Evolutionary conservation across 75 land plant species (phyloP), one percentile per base, ranked within the genome.

Genomic region (Pseudotsuga menziesii): DNA sequence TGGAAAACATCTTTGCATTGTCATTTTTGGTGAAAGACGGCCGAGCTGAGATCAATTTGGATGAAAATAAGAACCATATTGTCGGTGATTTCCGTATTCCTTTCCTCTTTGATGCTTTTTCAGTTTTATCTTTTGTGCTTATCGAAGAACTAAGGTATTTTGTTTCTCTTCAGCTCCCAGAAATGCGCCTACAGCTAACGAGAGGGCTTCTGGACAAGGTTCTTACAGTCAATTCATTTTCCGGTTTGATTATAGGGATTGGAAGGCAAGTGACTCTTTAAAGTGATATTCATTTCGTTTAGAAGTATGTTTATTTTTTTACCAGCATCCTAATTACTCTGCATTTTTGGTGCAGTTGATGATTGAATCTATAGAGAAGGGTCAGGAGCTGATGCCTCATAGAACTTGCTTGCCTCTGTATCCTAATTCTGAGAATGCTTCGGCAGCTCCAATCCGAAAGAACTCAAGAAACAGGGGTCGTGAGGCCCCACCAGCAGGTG

Each of bases 1-100:
- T 96, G 25, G 98, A 96, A 80, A 96, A 96, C 72, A 85, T 96
- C 58, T 96, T 96, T 79, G 91, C 90, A 16, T 80, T 96, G 56
- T 96, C 98, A 7, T 96, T 96, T 79, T 79, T 96, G 55, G 91
- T 94, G 20, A 96, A 96, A 81, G 98, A 96, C 86, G 98, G 98
- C 14, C 80, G 98, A 44, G 94, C 74, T 58, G 82, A 83, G 66
- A 91, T 96, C 27, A 76, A 76, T 16, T 72, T 91, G 13, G 82
- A 91, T 76, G 83, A 85, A 25, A 55, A 83, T 71, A 87, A 88
- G 22, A 84, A 77, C 59, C 94, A 91, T 74, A 27, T 86, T 20
- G 89, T 93, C 32, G 86, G 97, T 95, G 88, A 56, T 25, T 27
- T 73, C 56, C 27, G 14, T 22, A 12, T 41, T 23, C 57, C 35